These are phyloP conservation scores for Spongiforma sp. DNA, from an alignment of 1,284 basidiomycete species.

Conservation along the genomic window DNA sequence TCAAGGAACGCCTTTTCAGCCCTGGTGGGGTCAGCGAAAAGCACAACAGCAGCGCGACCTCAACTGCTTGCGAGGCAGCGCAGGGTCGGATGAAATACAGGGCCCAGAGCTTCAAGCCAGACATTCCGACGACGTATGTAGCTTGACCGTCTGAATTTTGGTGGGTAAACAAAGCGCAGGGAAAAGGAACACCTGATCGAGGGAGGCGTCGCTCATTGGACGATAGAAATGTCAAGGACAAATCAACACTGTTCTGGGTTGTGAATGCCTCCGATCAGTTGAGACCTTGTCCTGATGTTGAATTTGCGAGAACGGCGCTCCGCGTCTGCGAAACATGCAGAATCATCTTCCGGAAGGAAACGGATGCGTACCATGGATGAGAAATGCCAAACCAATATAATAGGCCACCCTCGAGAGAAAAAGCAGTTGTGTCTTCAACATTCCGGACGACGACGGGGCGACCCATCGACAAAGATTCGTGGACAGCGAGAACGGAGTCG, in stretches of 20 bases:
- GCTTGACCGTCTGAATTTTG: neutral
- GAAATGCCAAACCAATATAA: neutral
- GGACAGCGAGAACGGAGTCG: neutral
- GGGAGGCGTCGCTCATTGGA: neutral
- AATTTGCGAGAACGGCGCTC: neutral
- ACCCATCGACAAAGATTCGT: neutral
- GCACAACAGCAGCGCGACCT: too few species aligned
- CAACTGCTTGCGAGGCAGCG: neutral
- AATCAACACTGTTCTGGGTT: neutral
- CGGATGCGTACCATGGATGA: neutral
- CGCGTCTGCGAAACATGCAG: neutral
- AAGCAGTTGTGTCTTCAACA: neutral
- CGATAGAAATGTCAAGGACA: neutral
- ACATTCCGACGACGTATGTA: neutral
- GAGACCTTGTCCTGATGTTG: neutral
- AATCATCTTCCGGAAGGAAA: neutral
- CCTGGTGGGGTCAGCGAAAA: too few species aligned
- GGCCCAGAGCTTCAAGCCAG: neutral
- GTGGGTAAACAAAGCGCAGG: neutral
- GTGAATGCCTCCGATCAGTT: neutral
- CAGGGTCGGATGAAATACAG: neutral
- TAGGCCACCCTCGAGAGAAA: neutral
- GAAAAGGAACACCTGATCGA: neutral
- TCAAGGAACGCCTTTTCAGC: too few species aligned
- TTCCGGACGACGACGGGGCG: neutral